Conservation (phyloP, 768 basidiomycete genomes). For the Dioszegia aurantiaca region DNA sequence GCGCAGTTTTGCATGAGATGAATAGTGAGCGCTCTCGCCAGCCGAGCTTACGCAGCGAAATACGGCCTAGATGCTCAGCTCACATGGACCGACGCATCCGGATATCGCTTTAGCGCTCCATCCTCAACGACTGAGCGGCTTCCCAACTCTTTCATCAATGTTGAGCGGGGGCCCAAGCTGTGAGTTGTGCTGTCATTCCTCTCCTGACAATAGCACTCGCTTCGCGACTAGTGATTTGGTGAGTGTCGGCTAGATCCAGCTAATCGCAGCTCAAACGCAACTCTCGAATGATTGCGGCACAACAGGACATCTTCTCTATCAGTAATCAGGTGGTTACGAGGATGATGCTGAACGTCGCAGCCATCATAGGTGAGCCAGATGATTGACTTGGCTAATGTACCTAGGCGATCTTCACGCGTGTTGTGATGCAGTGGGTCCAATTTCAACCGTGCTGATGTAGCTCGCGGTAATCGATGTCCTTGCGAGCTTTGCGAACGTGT, state of each 20-base stretch:
- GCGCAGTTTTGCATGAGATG: constrained; percentile 8
- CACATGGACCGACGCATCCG: constrained; percentile 17
- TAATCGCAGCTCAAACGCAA: constrained; percentile 11
- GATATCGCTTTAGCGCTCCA: constrained; percentile 27
- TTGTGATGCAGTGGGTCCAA: constrained; percentile 72
- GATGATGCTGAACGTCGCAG: constrained; percentile 67
- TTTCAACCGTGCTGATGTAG: constrained; percentile 53
- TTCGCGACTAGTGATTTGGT: constrained; percentile 83
- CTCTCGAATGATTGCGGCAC: constrained; percentile 72
- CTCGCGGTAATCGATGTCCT: constrained; percentile 86
- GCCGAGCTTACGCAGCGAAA: constrained; percentile 4
- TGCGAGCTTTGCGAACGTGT: constrained; percentile 78
- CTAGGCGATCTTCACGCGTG: constrained; percentile 70
- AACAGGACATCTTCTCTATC: constrained; percentile 83
- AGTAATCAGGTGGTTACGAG: constrained; percentile 82
- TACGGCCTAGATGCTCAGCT: constrained; percentile 26
- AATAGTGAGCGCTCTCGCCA: constrained; percentile 12
- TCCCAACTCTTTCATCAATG: constrained; percentile 31
- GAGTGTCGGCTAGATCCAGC: constrained; percentile 33
- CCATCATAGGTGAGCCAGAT: constrained; percentile 62
- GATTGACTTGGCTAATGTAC: constrained; percentile 10
- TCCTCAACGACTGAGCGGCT: constrained; percentile 23
- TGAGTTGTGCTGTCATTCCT: constrained; percentile 14
- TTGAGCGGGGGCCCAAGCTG: constrained; percentile 36
- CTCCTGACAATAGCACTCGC: constrained; percentile 61